phyloP scores from a whole-genome alignment of 176 grass and related monocot genomes.

The Chrysopogon serrulatus region DNA sequence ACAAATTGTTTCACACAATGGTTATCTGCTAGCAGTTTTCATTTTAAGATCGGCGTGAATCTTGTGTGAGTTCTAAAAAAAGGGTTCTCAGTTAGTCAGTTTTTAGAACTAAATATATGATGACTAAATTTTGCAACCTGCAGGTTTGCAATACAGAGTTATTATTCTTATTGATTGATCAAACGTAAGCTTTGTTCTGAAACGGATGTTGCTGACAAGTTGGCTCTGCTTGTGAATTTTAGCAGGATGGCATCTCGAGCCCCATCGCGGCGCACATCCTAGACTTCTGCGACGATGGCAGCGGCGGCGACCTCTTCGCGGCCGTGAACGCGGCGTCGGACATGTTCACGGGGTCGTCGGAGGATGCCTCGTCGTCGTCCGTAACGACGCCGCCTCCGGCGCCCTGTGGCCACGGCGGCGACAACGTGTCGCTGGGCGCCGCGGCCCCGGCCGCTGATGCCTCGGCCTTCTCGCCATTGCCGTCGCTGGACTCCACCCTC shows the following conservation, averaged over 20 bases:
- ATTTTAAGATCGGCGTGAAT: neutral
- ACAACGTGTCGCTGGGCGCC: constrained; percentile 12
- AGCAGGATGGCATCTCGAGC: constrained; percentile 85
- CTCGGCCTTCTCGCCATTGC: constrained; percentile 43
- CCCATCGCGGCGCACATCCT: constrained; percentile 62
- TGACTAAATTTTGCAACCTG: neutral
- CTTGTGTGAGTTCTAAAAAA: neutral
- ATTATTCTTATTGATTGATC: neutral
- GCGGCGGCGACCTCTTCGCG: constrained; percentile 50
- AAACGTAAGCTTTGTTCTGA: neutral
- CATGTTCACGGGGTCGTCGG: constrained; percentile 25
- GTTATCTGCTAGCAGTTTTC: neutral
- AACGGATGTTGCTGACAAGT: neutral
- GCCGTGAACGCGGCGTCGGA: constrained; percentile 15
- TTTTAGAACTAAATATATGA: neutral
- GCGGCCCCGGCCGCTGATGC: neutral
- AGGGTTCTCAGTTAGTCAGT: neutral
- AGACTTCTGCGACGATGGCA: constrained; percentile 65
- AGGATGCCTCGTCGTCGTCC: constrained; percentile 49
- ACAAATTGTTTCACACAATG: neutral
- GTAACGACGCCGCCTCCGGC: constrained; percentile 13
- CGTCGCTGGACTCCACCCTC: constrained; percentile 50
- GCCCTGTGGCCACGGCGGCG: constrained; percentile 30
- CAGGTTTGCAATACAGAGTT: constrained; percentile 10
- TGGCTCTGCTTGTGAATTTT: constrained; percentile 19